Evolutionary conservation across 805 yeast species (phyloP), one percentile per base, ranked within the genome.

Genomic region (Yamadazyma ubonensis): DNA sequence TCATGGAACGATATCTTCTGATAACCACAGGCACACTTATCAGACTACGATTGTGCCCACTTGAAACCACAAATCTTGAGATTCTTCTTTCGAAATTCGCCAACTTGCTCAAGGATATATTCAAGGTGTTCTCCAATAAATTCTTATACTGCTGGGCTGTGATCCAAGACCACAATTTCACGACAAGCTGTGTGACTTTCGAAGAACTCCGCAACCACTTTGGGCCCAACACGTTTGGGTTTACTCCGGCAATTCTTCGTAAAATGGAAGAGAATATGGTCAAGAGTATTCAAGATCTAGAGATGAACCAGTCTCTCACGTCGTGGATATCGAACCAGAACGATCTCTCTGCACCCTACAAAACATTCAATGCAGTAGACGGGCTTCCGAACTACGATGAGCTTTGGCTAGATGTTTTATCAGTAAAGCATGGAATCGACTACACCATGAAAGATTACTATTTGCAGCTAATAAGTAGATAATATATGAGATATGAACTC

Each of bases 1-100:
- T 32, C 18, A 32, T 32, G 35, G 25, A 32, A 20, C 14, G 18
- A n/a, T 32, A 20, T 15, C 20, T 32, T 9, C 21, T 32, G 35
- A 14, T 32, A 9, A 19, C 35, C 4, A 11, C 21, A 4, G 26
- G 23, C 2, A 21, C 35, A 8, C 25, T 32, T 6, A 32, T 32
- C 17, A 10, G 27, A 6, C 12, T 32, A 12, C 20, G 21, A 15
- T 21, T 32, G 27, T n/a, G 19, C 11, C 35, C 35, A 6, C 21
- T 32, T 8, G 35, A 32, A 10, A 17, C 35, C 12, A n/a, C 16
- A n/a, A 32, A 32, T 18, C 15, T 32, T 17, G 15, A 32, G 14
- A 21, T 21, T 5, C 35, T 32, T 14, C 21, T 32, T 12, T 20
- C 11, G 27, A 32, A 32, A 15, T 32, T 32, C 7, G 16, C 25